Base-by-base conservation (phyloP, 192 early-diverging fungal species). In the Coemansia sp. region DNA sequence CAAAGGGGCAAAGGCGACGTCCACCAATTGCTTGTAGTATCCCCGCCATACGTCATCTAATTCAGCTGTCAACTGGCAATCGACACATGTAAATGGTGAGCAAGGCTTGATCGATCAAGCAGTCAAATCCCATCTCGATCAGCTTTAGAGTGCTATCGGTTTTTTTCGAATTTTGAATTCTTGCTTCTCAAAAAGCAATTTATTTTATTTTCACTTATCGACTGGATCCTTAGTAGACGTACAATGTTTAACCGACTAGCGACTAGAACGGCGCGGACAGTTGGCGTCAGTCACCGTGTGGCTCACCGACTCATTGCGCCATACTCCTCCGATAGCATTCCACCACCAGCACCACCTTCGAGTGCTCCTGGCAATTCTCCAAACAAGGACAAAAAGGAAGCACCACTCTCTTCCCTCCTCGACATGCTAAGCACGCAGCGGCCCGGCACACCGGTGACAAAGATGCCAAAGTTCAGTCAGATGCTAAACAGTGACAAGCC, bases 321-420 rank as follows among this genome's bases (percentile, higher is more conserved):
- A 34, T 60, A 34, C 31, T 36, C 58, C 17, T 60, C 58, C 13
- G 58, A 60, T 36, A 60, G 58, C 58, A 36, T 10, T 31, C 27
- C 58, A 15, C 27, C 27, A 15, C 41, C 27, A 13, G 11, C 41
- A 42, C 41, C 41, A 42, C 55, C 55, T 27, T 32, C 12, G 5
- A 15, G 27, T 29, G n/a, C 29, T 58, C 55, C 31, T 19, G 58
- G 58, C 27, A 60, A 60, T 32, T 32, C 34, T 2, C 17, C 58
- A 11, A 36, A n/a, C 17, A 60, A 60, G 15, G 32, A 34, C 31
- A n/a, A 31, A 36, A 60, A 60, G 9, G 58, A 60, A 0, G 58
- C 58, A 38, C 58, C 58, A 15, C 61, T 42, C 19, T 62, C 39
- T 15, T 61, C 64, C 22, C 65, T 74, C 10, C 61, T 74, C 22